Evolutionary conservation across 164 flowering plant species (phyloP), one percentile per base, ranked within the genome.

Genomic region (Dillenia suffruticosa): DNA sequence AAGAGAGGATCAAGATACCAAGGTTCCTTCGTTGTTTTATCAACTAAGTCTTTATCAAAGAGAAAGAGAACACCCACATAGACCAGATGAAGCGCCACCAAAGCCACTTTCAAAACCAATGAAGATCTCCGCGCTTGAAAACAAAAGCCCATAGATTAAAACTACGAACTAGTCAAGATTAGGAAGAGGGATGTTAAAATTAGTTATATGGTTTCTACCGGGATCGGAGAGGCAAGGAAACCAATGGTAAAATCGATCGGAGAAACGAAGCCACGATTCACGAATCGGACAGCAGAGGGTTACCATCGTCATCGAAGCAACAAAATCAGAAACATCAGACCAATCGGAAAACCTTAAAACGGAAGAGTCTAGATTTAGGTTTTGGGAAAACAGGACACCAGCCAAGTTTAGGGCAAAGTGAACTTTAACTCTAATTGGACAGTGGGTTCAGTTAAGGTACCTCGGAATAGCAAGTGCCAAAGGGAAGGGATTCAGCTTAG

Each of bases 181-280:
- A 12, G 40, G 13, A 46, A 51, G 44, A 57, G 40, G 14, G 4
- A 52, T 4, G 40, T 32, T 32, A 32, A 32, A 32, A 4, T 32
- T 32, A 32, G 40, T 5, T 5, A 4, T 32, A 32, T 32, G 3
- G 44, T 11, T 45, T 12, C 40, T 63, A 87, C 97, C 96, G 0
- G 97, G 96, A 83, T 92, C 96, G 54, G 89, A 68, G 63, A 89
- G 84, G 66, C 96, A 89, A 1, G 96, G 97, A 62, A 84, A 66
- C 24, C 49, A n/a, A 54, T 56, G 74, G 47, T 19, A 68, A 67
- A 78, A 79, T 19, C 81, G 62, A 58, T 69, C 82, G 51, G 69
- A 63, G 15, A 58, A 58, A 57, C 73, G 81, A 68, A 75, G 76
- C 64, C 79, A 67, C 12, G 70, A 24, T 63, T 76, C 74, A 8